Evolutionary conservation across 176 grass and related monocot species (phyloP), one percentile per base, ranked within the genome.

Genomic region (Alopecurus myosuroides): DNA sequence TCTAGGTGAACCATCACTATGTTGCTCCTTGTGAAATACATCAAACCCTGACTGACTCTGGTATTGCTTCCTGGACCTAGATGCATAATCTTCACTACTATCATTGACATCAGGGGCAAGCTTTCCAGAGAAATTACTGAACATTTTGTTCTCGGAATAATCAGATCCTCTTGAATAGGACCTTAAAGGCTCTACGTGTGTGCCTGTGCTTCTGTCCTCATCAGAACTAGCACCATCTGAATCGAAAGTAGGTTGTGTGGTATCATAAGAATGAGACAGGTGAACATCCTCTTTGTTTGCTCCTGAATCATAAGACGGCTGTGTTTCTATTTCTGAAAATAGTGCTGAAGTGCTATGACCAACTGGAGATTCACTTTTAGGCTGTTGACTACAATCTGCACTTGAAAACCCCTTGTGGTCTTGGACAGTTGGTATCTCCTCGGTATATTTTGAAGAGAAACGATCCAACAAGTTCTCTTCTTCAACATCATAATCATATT

Each of bases 171-270:
- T 55, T 64, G 80, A 82, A 81, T 74, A 70, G 34, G 86, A 76
- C 73, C 62, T 86, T 77, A 76, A 50, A 83, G 62, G 10, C 70
- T 58, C 58, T 62, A 10, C 60, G 83, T 41, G 41, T 9, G 31
- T 64, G 28, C 56, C 12, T 51, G 79, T 83, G 29, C 34, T 26
- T 70, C 85, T 80, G 81, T 90, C 78, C 64, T 92, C 83, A 28
- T 94, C 89, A 41, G 93, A 95, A 70, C 75, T 95, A 70, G 58
- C 20, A 56, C 81, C 85, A 89, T 98, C 88, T 51, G 93, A 99
- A 76, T 99, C 97, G 85, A 88, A 99, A 76, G 92, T 73, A 70
- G 97, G 93, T 50, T 55, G 52, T 7, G 67, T 22, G 72, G 71
- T 84, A 82, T 90, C 79, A 82, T 71, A 80, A 83, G 83, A 86